Percentiles rank a stretch among this genome's conserved stretches.
These are phyloP conservation scores for Aphanomyces euteiches DNA, from an alignment of 352 stramenopile genomes.

Conservation along the genomic window DNA sequence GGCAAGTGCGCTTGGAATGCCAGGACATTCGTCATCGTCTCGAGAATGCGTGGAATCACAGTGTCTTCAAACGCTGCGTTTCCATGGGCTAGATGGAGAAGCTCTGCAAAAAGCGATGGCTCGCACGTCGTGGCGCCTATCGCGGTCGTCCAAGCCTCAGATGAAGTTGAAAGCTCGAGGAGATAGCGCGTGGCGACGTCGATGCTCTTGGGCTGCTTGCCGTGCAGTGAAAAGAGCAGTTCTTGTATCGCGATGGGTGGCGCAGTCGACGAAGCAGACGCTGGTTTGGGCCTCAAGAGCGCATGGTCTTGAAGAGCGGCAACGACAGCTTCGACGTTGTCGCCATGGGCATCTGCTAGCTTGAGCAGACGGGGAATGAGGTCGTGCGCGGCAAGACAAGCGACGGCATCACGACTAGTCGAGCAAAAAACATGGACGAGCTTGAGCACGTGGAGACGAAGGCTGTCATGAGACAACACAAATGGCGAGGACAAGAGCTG, in stretches of 20 bases:
- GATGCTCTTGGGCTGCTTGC: slow-evolving; percentile 18
- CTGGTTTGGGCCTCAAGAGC: background rate
- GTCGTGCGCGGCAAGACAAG: background rate
- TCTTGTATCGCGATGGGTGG: slow-evolving; percentile 19
- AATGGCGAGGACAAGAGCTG: slow-evolving; percentile 3
- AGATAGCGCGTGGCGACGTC: slow-evolving; percentile 17
- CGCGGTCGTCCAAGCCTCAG: background rate
- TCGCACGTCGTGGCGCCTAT: background rate
- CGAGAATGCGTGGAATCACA: background rate
- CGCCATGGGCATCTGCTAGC: background rate
- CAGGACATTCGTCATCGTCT: background rate
- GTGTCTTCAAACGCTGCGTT: background rate
- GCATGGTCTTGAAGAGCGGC: background rate
- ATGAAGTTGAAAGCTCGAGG: background rate
- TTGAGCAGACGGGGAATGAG: slow-evolving; percentile 4
- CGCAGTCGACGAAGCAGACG: background rate
- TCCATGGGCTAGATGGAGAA: slow-evolving; percentile 12
- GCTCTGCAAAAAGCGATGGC: slow-evolving; percentile 9
- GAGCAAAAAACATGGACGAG: background rate
- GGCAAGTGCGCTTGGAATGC: background rate
- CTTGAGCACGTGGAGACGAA: background rate
- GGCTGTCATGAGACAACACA: background rate
- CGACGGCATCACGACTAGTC: background rate
- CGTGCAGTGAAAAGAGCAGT: slow-evolving; percentile 15
- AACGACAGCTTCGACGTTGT: background rate